Conservation (phyloP, 495 filamentous ascomycete species). For the Chaetomidium leptoderma region DNA sequence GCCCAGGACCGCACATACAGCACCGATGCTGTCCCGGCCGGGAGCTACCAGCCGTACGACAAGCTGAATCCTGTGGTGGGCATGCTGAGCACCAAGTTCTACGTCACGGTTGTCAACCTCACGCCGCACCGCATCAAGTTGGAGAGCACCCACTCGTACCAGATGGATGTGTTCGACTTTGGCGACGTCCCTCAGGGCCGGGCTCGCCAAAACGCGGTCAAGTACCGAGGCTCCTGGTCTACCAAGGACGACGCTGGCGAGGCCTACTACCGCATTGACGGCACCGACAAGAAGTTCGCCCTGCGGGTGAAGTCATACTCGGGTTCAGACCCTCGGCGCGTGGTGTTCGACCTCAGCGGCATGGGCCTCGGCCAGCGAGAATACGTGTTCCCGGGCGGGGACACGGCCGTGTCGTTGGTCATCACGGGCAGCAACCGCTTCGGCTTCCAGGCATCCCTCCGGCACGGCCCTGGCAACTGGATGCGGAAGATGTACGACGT, state of each 20-base stretch:
- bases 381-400: conserved; percentile 25
- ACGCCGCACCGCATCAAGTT: conserved; percentile 33
- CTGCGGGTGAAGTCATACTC: conserved; percentile 17
- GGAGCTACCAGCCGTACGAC: conserved; percentile 15
- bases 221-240: conserved; percentile 15
- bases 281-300: conserved; percentile 23
- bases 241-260: conserved; percentile 29
- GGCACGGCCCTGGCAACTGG: conserved; percentile 30
- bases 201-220: conserved; percentile 27
- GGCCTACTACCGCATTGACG: conserved; percentile 29
- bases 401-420: conserved; percentile 25
- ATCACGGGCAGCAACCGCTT: conserved; percentile 28
- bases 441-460: conserved; percentile 28
- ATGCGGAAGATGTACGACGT: conserved; percentile 31
- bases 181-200: conserved; percentile 21
- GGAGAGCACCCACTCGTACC: conserved; percentile 26
- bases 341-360: conserved; percentile 21
- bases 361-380: conserved; percentile 31
- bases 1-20: conserved; percentile 22
- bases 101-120: conserved; percentile 32
- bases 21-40: conserved; percentile 19
- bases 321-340: conserved; percentile 13
- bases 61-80: conserved; percentile 12
- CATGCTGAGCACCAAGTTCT: conserved; percentile 21
- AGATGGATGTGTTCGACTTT: conserved; percentile 27